Base-by-base conservation (phyloP, 352 stramenopile species). In the Pythium sp. region DNA sequence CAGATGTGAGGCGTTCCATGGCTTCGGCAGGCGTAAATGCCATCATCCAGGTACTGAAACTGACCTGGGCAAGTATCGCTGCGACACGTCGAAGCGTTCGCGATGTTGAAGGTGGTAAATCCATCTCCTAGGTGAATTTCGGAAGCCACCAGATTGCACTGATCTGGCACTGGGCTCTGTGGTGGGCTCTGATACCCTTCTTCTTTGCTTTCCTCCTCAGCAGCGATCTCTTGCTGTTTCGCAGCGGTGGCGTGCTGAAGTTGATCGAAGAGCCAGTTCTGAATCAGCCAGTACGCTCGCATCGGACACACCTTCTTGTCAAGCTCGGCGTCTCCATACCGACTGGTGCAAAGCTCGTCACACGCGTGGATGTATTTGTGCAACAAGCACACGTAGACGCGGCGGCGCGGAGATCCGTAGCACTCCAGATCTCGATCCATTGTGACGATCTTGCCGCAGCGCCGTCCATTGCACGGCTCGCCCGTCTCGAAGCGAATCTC, bases 291-390 rank as follows among this genome's bases (percentile, higher is more conserved):
- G 61, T 85, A 92, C 12, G 86, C 86, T 53, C 86, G 79, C 78
- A 93, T 87, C 0, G 63, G 65, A 51, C 86, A 93, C 57, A 93
- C 86, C 34, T 84, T 82, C 30, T 77, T 73, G 67, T 93, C 83
- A 18, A 89, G 69, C 55, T 89, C 82, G 0, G 81, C 71, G 47
- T 90, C 84, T 1, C 74, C 75, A 62, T 79, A 79, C 7, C 75
- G 74, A 65, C 86, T 93, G 3, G 86, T 93, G 36, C 86, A 93
- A 24, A 63, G 67, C 67, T 89, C 86, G 67, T 93, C 83, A 63
- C 86, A 93, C 2, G 86, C 83, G 58, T 93, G 86, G n/a, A 92
- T 87, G 57, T 93, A 93, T 64, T 89, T 91, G 70, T 92, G 86
- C 30, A 91, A 62, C 43, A 93, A 54, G 41, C 86, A 93, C 55